Base-by-base conservation (phyloP, 306 rosid species). In the Adenanthera pavonina region DNA sequence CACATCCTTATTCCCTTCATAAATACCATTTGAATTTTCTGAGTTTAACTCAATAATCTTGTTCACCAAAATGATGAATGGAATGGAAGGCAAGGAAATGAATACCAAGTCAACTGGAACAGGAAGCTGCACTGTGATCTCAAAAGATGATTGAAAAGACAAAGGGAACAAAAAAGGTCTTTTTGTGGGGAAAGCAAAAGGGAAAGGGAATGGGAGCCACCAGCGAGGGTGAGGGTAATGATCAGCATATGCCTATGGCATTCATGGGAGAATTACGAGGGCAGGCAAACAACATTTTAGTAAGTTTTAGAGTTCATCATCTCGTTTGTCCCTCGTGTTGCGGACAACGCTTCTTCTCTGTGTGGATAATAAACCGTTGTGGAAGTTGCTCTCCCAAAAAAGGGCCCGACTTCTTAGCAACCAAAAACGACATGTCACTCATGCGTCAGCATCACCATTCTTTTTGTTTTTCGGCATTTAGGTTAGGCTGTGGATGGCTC, bases 111-210 rank as follows among this genome's bases (percentile, higher is more conserved):
- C 48, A 47, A 72, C 69, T 59, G 75, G 64, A 78, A 72, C 75
- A 47, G 70, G 25, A 72, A 8, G 51, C 13, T 59, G 65, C 76
- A 61, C 40, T 46, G 53, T 68, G 13, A 40, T 60, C 78, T 71
- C n/a, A 60, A 77, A 82, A 70, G 85, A 70, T 77, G 62, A 56
- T n/a, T 5, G 54, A 78, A 15, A 76, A 77, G 75, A 61, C 11
- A 76, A 61, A 10, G 68, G 46, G 52, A 36, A 25, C 62, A 56
- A 48, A 69, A 70, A 70, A 35, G 30, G 25, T 60, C 40, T 76
- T 82, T 82, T 35, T 9, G 30, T 51, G 7, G 19, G 0, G 0
- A 74, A 81, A 74, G 80, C 61, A 46, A 67, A 66, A 66, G 48
- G 49, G 35, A 41, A 66, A 67, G 48, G 20, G 30, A 38, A 66